These are phyloP conservation scores for Fusarium foetens DNA, from an alignment of 2,329 filamentous ascomycete genomes.

Conservation along the genomic window DNA sequence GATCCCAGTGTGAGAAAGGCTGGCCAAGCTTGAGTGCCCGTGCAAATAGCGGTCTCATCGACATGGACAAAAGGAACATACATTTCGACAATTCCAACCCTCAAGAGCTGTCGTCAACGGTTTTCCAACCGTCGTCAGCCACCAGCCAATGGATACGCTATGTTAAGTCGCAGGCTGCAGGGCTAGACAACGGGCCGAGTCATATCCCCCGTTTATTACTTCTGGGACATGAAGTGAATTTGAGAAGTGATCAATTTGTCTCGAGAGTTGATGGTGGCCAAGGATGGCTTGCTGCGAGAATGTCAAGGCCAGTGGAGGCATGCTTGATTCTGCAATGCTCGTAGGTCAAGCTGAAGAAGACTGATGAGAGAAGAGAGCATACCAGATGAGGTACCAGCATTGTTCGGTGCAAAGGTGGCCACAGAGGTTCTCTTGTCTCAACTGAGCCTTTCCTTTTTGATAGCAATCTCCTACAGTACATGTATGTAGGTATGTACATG, in stretches of 20 bases:
- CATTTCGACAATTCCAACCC: neutral
- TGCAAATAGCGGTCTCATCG: conserved; percentile 23
- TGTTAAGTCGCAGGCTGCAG: conserved; percentile 1
- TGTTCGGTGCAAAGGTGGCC: neutral
- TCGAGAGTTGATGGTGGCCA: neutral
- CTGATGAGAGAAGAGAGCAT: conserved; percentile 12
- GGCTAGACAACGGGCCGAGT: conserved; percentile 4
- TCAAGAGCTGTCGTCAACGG: neutral
- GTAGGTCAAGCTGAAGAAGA: neutral
- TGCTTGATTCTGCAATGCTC: conserved; percentile 11
- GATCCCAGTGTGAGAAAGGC: neutral
- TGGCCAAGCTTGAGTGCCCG: neutral
- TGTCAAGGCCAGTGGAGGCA: neutral
- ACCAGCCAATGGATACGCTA: neutral
- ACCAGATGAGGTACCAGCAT: conserved; percentile 2
- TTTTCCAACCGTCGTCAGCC: conserved; percentile 9
- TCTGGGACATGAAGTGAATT: neutral
- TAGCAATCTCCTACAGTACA: neutral
- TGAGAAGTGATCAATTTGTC: conserved; percentile 12
- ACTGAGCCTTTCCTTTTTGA: neutral
- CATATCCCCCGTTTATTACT: conserved; percentile 13
- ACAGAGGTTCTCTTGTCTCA: conserved; percentile 22
- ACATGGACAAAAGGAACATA: neutral
- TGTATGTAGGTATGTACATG: neutral
- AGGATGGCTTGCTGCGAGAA: neutral